phyloP scores from a whole-genome alignment of 2,329 filamentous ascomycete species.

The Trichoderma aggressivum region DNA sequence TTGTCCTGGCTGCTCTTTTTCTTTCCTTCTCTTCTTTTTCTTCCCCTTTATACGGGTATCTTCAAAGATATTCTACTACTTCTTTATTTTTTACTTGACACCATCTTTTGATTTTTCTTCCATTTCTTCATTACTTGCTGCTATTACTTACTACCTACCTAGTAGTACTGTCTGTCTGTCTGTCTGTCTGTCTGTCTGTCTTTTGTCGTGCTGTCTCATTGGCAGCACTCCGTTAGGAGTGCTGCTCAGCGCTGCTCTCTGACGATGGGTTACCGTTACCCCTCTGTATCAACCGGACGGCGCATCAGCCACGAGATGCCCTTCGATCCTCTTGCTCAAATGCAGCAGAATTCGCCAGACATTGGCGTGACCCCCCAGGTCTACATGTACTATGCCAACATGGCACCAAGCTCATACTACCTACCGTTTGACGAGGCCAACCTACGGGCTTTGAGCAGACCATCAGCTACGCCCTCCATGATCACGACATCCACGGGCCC shows the following conservation, averaged over 20 bases:
- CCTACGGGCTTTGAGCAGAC: slow-evolving; percentile 27
- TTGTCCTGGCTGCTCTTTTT: background rate
- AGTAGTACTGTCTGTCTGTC: too few relatives aligned
- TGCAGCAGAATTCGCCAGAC: slow-evolving; percentile 35
- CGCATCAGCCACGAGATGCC: background rate
- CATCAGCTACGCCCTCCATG: slow-evolving; percentile 42
- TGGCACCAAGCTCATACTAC: slow-evolving; percentile 31
- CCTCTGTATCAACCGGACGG: background rate
- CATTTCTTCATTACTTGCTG: background rate
- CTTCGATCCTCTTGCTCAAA: slow-evolving; percentile 16
- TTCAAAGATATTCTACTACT: background rate
- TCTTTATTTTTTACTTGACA: background rate
- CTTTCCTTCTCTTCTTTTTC: background rate
- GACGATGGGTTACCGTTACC: too few relatives aligned
- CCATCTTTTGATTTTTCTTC: background rate
- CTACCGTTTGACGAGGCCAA: slow-evolving; percentile 26
- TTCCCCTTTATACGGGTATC: background rate
- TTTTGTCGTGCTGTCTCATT: too few relatives aligned
- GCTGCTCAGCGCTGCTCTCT: background rate
- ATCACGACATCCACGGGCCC: slow-evolving; percentile 39
- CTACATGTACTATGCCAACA: slow-evolving; percentile 34
- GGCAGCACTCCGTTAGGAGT: background rate
- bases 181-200: too few relatives aligned
- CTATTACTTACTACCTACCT: background rate
- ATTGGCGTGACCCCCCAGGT: slow-evolving; percentile 39